These are phyloP conservation scores for Cinnamomum chago DNA, from an alignment of 164 flowering plant species.

Conservation along the genomic window DNA sequence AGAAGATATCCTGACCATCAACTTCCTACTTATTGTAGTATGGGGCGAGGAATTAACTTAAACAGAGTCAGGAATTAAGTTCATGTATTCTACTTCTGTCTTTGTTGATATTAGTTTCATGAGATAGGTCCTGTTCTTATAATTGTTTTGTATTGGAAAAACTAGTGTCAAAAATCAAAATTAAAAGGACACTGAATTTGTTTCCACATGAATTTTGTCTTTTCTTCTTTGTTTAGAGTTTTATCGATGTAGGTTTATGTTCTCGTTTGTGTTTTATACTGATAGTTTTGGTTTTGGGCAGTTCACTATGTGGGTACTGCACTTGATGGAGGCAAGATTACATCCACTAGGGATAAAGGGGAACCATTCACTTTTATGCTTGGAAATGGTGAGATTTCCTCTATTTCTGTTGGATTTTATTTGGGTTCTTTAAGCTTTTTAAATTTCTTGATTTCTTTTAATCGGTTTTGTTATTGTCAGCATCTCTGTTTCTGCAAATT, in stretches of 20 bases:
- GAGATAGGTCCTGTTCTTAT: too few relatives aligned
- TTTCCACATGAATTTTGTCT: neutral
- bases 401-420: neutral
- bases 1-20: too few relatives aligned
- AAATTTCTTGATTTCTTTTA: neutral
- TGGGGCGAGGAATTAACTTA: too few relatives aligned
- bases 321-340: conserved; percentile 54
- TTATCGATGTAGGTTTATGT: neutral
- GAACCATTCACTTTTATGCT: conserved; percentile 48
- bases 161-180: too few relatives aligned
- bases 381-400: conserved; percentile 41
- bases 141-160: too few relatives aligned
- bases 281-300: conserved; percentile 16
- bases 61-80: too few relatives aligned
- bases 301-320: conserved; percentile 58
- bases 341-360: conserved; percentile 41
- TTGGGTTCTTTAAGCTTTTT: neutral
- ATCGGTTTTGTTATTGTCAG: neutral
- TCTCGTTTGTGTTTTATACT: neutral
- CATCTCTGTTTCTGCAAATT: neutral
- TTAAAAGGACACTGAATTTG: too few relatives aligned
- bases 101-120: too few relatives aligned
- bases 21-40: too few relatives aligned
- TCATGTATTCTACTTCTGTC: too few relatives aligned
- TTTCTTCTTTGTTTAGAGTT: neutral